phyloP scores from a whole-genome alignment of 768 basidiomycete genomes.

The Boletus vermiculosoides region DNA sequence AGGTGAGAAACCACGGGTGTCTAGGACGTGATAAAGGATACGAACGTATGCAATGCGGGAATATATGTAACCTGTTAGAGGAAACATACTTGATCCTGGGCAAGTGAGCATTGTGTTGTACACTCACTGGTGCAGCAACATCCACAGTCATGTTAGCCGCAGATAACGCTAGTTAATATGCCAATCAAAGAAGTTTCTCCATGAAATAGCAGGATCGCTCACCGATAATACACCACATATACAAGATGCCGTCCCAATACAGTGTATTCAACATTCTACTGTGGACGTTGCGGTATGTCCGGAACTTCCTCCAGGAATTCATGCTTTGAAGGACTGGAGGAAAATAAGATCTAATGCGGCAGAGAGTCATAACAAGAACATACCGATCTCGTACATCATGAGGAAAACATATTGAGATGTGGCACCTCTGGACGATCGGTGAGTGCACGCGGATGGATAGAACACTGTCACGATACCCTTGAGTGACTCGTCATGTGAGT shows the following conservation, averaged over 20 bases:
- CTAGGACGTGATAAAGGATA: not conserved
- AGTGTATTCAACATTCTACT: conserved; percentile 21
- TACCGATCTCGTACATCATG: conserved; percentile 24
- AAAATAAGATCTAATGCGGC: not conserved
- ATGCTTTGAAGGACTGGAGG: conserved; percentile 24
- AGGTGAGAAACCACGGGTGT: conserved; percentile 2
- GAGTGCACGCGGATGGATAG: conserved; percentile 19
- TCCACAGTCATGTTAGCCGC: conserved; percentile 13
- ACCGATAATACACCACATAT: conserved; percentile 28
- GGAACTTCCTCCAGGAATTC: conserved; percentile 25
- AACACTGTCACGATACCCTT: conserved; percentile 11
- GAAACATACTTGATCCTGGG: not conserved
- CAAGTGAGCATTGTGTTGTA: not conserved
- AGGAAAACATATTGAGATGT: conserved; percentile 13
- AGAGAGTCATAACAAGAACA: not conserved
- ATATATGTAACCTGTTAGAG: conserved; percentile 12
- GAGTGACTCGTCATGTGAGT: not conserved
- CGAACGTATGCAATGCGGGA: conserved; percentile 24
- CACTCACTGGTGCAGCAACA: conserved; percentile 22
- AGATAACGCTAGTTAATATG: conserved; percentile 10
- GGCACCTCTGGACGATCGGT: conserved; percentile 11
- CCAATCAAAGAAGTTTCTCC: not conserved
- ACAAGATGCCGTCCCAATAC: conserved; percentile 29
- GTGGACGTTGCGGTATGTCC: conserved; percentile 16
- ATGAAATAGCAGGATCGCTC: not conserved